Evolutionary conservation across 768 basidiomycete species (phyloP), one percentile per base, ranked within the genome.

Genomic region (Gautieria morchelliformis): DNA sequence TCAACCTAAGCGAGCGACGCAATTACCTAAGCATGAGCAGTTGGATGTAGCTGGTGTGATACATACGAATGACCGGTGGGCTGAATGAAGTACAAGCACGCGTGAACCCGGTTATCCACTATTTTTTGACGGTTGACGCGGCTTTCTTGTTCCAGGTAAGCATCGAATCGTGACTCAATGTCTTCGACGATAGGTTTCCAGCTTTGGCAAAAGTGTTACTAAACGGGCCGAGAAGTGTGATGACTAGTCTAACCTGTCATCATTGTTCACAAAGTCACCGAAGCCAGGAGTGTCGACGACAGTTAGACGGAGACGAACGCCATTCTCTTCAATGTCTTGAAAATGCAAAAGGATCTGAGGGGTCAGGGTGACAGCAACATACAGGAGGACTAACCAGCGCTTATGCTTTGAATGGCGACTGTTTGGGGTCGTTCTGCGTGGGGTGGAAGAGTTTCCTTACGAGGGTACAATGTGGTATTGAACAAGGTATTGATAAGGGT

Each of bases 261-360:
- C 92, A 71, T 99, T 99, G 78, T 99, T 97, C 68, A 98, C 94
- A 71, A 96, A 98, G 71, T 99, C 96, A 61, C 96, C 96, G 67
- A 97, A 99, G 37, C 96, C 96, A 58, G 96, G 96, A 33, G 94
- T 99, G 70, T 99, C 96, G 62, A 99, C 96, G 59, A 99, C 95
- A 19, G 93, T 98, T 58, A 99, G 75, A 68, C 93, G 93, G 45
- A 98, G 83, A 63, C 94, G 83, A 47, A 98, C 96, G 58, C 94
- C 95, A 60, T 89, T 95, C 76, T 99, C 96, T 76, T 98, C 95
- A 67, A 99, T 98, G 69, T 99, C 96, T 96, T 71, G 60, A 69
- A 63, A 65, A 63, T 14, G 22, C 2, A 15, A 39, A 33, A 9
- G 39, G 12, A 20, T 41, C 37, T 45, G 19, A 9, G 8, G 30